Base-by-base conservation (phyloP, 169 alveolate species). In the Plasmodium vinckei region DNA sequence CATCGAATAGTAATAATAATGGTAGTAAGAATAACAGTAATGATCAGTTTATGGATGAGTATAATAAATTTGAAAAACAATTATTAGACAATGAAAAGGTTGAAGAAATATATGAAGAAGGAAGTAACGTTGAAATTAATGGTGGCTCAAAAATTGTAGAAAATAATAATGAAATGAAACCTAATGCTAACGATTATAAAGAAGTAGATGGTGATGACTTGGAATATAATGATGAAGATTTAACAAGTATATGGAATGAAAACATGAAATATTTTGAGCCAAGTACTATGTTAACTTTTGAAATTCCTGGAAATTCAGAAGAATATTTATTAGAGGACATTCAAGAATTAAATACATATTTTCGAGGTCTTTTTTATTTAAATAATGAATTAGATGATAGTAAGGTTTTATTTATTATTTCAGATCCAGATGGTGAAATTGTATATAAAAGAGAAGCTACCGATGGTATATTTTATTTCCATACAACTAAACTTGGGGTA, bases 251-350 rank as follows among this genome's bases (percentile, higher is more conserved):
- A 53, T 82, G 90, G 90, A 82, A 82, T 23, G 54, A 82, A 61
- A 82, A 82, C 56, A 82, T 82, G 90, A 68, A 82, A 23, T 67
- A 82, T 82, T 82, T 82, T 61, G 90, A 82, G 13, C 90, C 90
- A 53, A 53, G 67, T 39, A 82, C 90, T 42, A 51, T 65, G 53
- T 42, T 82, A 82, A 82, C 90, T 19, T 82, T 82, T 61, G 90
- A 82, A 65, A 67, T 82, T 12, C 46, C 68, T 5, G 70, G 72
- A n/a, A 82, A 82, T 82, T 65, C 82, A 0, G 90, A 82, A 47
- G 90, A 82, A 67, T 82, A 19, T 61, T 71, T 82, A 65, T 82
- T 67, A 67, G 90, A 82, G 19, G 84, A 82, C 19, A 19, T 82
- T 15, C 17, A 2, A n/a, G 46, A 25, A 12, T n/a, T 53, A 5